These are phyloP conservation scores for Trypethelium eluteriae DNA, from an alignment of 495 filamentous ascomycete species.

Conservation along the genomic window DNA sequence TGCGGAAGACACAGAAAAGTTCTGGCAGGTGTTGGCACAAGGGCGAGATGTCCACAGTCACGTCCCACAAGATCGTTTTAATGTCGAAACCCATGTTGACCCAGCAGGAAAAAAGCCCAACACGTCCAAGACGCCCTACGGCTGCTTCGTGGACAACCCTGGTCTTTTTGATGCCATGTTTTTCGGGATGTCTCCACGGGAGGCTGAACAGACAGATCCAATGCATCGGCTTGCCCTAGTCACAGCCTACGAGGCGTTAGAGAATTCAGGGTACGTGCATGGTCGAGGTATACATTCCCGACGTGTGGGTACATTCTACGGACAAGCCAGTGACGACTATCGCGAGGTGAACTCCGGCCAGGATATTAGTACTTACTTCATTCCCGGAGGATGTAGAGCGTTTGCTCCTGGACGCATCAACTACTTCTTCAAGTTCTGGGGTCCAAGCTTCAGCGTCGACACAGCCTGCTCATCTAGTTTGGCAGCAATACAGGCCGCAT, in stretches of 20 bases:
- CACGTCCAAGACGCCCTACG: conserved; percentile 9
- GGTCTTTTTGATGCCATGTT: conserved; percentile 35
- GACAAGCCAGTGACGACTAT: conserved; percentile 32
- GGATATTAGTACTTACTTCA: conserved; percentile 30
- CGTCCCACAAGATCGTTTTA: conserved; percentile 41
- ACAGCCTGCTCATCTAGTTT: conserved; percentile 36
- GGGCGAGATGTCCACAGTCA: conserved; percentile 36
- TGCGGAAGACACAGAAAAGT: conserved; percentile 32
- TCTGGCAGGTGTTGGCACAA: conserved; percentile 40
- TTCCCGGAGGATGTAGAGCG: conserved; percentile 30
- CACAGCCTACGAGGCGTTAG: conserved; percentile 35
- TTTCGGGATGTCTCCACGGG: conserved; percentile 37
- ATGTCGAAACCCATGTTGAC: conserved; percentile 41
- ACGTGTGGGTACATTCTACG: conserved; percentile 35
- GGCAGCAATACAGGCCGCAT: conserved; percentile 33
- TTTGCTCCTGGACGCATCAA: conserved; percentile 32
- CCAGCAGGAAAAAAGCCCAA: conserved; percentile 34
- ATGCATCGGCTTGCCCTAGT: conserved; percentile 33
- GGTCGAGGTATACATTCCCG: conserved; percentile 15
- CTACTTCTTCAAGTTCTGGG: conserved; percentile 21
- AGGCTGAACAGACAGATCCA: conserved; percentile 34
- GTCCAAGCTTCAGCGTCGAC: conserved; percentile 21
- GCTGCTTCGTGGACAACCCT: conserved; percentile 18
- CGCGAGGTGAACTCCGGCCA: conserved; percentile 26
- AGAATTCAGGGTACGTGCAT: conserved; percentile 33